Base-by-base conservation (phyloP, 257 asterid species). In the Striga asiatica region DNA sequence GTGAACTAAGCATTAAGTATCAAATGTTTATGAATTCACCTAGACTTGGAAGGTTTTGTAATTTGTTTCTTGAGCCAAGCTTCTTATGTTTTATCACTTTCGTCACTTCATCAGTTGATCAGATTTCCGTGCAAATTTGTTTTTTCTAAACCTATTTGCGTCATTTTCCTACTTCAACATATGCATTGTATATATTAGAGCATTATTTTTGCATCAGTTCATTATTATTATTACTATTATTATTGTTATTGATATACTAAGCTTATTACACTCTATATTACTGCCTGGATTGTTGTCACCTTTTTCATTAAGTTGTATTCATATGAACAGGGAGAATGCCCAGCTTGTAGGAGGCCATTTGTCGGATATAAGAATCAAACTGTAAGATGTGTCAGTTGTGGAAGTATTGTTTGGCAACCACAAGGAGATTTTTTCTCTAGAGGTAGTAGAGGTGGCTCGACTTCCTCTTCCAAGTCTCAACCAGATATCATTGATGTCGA, bases 331-430 rank as follows among this genome's bases (percentile, higher is more conserved):
- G 98, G 99, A 31, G 83, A 81, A 60, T 92, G 97, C 81, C 99
- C 99, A 12, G 85, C 97, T 34, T 88, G 99, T 70, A 66, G 62
- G 80, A 84, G 71, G 76, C 94, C 75, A 68, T 92, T 92, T 70
- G 77, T 76, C 5, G 99, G 99, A 61, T 71, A 76, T 68, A 92
- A 88, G 74, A 84, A 45, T 71, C 95, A 88, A 78, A 82, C 94
- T 4, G 71, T 92, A 58, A 74, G 86, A 31, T 92, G 99, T 66
- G 70, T 86, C 10, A 78, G 79, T 73, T 92, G 99, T 64, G 88
- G 99, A 56, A 92, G 79, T 67, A 72, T 79, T 51, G 97, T 88
- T 47, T 88, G 99, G 99, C 95, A 92, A 66, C 94, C 94, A 13
- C 71, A 84, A 66, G 79, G 74, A 1, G 94, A 83, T 77, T 61